A percentile compares a stretch with the other conserved stretches of the same genome.
These are phyloP conservation scores for Beauveria pseudobassiana DNA, from an alignment of 2,329 filamentous ascomycete genomes.

Conservation along the genomic window DNA sequence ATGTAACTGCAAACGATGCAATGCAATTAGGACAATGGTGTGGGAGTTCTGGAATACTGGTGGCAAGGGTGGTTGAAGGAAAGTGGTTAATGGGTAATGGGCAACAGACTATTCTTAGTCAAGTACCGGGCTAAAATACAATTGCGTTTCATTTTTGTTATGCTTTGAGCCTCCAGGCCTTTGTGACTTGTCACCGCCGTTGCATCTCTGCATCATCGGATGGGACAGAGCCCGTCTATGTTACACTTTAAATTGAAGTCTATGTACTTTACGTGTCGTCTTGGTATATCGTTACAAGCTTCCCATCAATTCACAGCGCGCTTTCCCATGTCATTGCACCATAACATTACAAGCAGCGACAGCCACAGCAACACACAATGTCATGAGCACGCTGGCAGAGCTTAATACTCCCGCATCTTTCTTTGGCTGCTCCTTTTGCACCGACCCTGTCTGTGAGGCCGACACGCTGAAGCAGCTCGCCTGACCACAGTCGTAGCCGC, in stretches of 20 bases:
- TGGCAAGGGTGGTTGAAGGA: background rate
- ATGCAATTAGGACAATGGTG: background rate
- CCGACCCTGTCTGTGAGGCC: slow-evolving; percentile 46
- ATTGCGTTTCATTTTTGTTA: slow-evolving; percentile 1
- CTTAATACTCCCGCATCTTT: background rate
- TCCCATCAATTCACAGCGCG: background rate
- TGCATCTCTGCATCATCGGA: background rate
- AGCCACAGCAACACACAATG: background rate
- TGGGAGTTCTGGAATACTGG: background rate
- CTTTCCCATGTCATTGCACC: background rate
- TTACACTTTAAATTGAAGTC: background rate
- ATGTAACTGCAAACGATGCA: background rate
- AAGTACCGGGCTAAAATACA: slow-evolving; percentile 1
- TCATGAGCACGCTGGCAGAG: background rate
- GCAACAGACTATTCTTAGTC: slow-evolving; percentile 1
- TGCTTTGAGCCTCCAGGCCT: background rate
- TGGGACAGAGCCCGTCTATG: background rate
- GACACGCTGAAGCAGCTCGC: slow-evolving; percentile 59
- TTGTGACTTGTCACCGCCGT: background rate
- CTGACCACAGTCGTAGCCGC: slow-evolving; percentile 64
- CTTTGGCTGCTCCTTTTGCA: slow-evolving; percentile 37
- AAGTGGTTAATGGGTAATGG: background rate
- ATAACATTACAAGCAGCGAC: background rate
- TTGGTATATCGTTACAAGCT: background rate
- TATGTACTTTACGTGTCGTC: background rate